Evolutionary conservation across 352 stramenopile genomes (phyloP).

Genomic region (Pythium rishiriense): DNA sequence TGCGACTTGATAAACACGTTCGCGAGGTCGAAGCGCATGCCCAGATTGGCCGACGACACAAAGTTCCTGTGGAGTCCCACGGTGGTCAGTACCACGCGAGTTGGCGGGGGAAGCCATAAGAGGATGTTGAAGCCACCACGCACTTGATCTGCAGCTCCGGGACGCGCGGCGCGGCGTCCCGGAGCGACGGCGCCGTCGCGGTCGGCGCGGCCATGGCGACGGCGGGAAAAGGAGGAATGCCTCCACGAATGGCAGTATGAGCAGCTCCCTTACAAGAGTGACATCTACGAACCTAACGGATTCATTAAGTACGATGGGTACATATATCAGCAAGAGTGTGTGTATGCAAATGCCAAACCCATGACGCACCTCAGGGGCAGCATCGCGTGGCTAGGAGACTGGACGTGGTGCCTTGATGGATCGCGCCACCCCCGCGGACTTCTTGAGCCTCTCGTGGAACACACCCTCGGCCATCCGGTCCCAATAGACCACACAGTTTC

Average conservation of each 20-base stretch:
- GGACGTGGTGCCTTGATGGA: too few species aligned
- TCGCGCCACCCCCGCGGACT: too few species aligned
- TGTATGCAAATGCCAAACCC: neutral
- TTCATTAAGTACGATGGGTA: slow-evolving; percentile 14
- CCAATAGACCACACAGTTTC: too few species aligned
- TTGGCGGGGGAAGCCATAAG: neutral
- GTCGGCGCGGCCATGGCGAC: slow-evolving; percentile 1
- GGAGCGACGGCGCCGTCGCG: neutral
- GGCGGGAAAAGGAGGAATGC: neutral
- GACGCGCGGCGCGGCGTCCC: neutral
- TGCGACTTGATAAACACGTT: slow-evolving; percentile 76
- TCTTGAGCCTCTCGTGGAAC: too few species aligned
- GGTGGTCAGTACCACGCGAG: neutral
- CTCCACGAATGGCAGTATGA: neutral
- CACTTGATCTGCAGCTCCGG: slow-evolving; percentile 69
- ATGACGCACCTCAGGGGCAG: neutral
- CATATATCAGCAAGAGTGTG: neutral
- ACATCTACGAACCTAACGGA: slow-evolving; percentile 4
- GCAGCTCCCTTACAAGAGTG: slow-evolving; percentile 8
- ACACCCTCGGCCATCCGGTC: too few species aligned
- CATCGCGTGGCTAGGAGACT: neutral
- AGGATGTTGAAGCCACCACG: neutral
- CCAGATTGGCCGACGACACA: slow-evolving; percentile 78
- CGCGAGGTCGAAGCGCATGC: slow-evolving; percentile 78
- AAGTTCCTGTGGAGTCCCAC: slow-evolving; percentile 55